These are phyloP conservation scores for Syncephalastrum sp. DNA, from an alignment of 371 early-diverging fungal genomes.

Conservation along the genomic window DNA sequence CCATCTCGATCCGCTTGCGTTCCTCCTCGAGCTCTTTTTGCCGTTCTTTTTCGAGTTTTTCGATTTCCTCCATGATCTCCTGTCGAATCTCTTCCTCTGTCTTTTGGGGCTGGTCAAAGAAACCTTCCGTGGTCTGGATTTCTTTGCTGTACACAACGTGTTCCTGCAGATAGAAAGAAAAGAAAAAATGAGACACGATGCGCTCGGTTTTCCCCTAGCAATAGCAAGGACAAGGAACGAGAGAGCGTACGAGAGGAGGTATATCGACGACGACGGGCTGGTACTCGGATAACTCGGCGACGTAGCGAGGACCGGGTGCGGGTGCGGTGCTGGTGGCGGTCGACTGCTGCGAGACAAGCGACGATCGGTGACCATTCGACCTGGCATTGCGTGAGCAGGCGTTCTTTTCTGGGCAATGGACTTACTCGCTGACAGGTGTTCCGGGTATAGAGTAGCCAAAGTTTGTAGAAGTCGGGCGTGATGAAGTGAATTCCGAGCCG, in stretches of 20 bases:
- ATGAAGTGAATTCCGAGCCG: slow-evolving; percentile 50
- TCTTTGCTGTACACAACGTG: slow-evolving; percentile 89
- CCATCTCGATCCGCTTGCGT: slow-evolving; percentile 50
- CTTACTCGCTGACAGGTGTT: slow-evolving; percentile 47
- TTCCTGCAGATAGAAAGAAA: slow-evolving; percentile 50
- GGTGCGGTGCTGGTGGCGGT: slow-evolving; percentile 12
- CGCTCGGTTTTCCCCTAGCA: too few species aligned
- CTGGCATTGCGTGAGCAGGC: not conserved
- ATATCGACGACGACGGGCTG: slow-evolving; percentile 79
- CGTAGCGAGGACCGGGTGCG: slow-evolving; percentile 27
- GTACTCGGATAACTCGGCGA: slow-evolving; percentile 60
- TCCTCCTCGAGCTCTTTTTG: slow-evolving; percentile 64
- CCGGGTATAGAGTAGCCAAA: slow-evolving; percentile 44
- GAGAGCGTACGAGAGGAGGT: slow-evolving; percentile 66
- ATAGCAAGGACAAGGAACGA: too few species aligned
- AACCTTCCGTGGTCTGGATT: slow-evolving; percentile 76
- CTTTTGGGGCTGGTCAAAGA: slow-evolving; percentile 54
- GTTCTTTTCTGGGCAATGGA: not conserved
- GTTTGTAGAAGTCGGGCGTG: slow-evolving; percentile 42
- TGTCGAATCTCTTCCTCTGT: slow-evolving; percentile 64
- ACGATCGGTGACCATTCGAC: slow-evolving; percentile 27
- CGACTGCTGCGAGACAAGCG: slow-evolving; percentile 31
- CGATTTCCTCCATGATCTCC: slow-evolving; percentile 60
- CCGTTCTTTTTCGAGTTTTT: slow-evolving; percentile 58
- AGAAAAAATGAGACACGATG: not conserved